phyloP scores from a whole-genome alignment of 192 early-diverging fungal genomes.

The Pilobolus umbonatus region DNA sequence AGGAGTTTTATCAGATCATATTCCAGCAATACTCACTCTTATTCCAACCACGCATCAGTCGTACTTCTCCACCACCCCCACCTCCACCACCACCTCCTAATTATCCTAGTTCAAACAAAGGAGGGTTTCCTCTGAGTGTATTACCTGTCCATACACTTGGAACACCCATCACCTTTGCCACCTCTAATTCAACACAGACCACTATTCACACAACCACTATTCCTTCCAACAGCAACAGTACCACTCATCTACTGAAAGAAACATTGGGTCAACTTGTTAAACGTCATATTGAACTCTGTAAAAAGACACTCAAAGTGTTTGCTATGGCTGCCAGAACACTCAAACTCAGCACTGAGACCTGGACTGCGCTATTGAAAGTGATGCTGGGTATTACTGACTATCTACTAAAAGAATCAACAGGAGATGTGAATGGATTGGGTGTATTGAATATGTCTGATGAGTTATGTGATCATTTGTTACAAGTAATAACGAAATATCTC shows the following conservation, averaged over 20 bases:
- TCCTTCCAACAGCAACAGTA: conserved; percentile 7
- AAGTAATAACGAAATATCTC: no score
- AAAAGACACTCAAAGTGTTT: conserved; percentile 59
- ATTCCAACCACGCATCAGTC: conserved; percentile 50
- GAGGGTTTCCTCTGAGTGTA: background rate
- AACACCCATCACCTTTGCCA: background rate
- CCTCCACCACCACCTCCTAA: background rate
- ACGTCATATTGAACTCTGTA: conserved; percentile 72
- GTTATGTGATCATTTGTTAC: conserved; percentile 66
- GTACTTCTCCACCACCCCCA: conserved; percentile 7
- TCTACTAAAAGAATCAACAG: conserved; percentile 55
- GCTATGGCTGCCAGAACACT: conserved; percentile 57
- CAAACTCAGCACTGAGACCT: conserved; percentile 69
- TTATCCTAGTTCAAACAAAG: background rate
- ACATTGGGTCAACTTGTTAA: conserved; percentile 33
- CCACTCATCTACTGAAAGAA: conserved; percentile 12
- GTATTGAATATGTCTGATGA: conserved; percentile 66
- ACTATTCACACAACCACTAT: conserved; percentile 9
- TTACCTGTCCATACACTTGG: background rate
- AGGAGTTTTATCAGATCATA: conserved; percentile 67
- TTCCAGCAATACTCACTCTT: conserved; percentile 76
- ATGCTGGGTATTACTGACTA: conserved; percentile 73
- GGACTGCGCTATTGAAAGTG: conserved; percentile 77
- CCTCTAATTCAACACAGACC: background rate
- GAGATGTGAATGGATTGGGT: conserved; percentile 23